Evolutionary conservation across 2,329 filamentous ascomycete genomes (phyloP).

Genomic region (Ophiostoma sp.): DNA sequence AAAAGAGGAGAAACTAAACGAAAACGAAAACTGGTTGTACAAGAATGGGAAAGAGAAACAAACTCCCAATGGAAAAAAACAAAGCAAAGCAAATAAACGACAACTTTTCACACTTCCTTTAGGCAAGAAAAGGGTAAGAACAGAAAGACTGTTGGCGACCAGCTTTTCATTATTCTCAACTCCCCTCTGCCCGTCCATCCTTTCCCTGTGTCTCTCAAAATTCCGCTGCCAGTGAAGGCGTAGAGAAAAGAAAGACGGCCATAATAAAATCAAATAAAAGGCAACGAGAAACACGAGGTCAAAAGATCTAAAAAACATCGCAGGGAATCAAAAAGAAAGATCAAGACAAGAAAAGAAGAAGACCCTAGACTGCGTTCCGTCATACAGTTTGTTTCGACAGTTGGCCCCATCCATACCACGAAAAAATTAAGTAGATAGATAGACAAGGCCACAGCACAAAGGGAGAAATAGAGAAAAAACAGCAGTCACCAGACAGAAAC

Average conservation of each 20-base stretch:
- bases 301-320: background rate
- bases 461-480: background rate
- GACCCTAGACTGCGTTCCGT: background rate
- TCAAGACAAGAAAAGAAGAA: background rate
- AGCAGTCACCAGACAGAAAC: conserved; percentile 4
- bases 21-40: conserved; percentile 7
- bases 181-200: background rate
- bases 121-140: background rate
- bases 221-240: background rate
- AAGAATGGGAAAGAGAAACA: background rate
- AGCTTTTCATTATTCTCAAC: background rate
- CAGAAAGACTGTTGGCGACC: background rate
- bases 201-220: background rate
- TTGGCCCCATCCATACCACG: background rate
- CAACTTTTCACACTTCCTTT: conserved; percentile 12
- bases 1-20: background rate
- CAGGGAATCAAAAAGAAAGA: background rate
- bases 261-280: background rate
- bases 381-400: background rate
- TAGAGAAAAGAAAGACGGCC: background rate
- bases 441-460: background rate
- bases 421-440: background rate
- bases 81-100: background rate
- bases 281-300: background rate
- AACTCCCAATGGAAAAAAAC: background rate